phyloP scores from a whole-genome alignment of 225 moss, liverwort and hornwort genomes.

The Straminergon stramineum region DNA sequence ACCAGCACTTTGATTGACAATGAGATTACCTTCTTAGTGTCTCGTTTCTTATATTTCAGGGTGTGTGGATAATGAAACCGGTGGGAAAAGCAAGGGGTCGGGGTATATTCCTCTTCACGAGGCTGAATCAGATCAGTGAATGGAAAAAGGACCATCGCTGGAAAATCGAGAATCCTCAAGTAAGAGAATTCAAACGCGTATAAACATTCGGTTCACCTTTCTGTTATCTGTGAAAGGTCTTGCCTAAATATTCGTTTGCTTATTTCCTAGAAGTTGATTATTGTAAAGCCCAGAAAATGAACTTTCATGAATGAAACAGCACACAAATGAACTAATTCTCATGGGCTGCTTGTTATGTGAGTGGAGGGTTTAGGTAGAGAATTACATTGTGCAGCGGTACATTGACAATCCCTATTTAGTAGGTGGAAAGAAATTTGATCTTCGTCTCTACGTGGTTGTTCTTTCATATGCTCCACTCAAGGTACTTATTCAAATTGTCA shows the following conservation, averaged over 20 bases:
- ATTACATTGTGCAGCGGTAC: conserved; percentile 93
- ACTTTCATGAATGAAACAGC: not conserved
- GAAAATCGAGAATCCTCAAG: conserved; percentile 97
- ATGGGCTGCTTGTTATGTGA: not conserved
- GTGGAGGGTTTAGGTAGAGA: conserved; percentile 69
- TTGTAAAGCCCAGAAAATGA: not conserved
- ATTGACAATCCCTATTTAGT: conserved; percentile 88
- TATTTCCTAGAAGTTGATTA: not conserved
- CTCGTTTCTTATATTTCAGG: conserved; percentile 30
- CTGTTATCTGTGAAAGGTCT: not conserved
- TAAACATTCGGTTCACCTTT: not conserved
- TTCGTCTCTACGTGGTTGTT: conserved; percentile 84
- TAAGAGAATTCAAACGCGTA: conserved; percentile 3
- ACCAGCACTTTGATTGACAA: not conserved
- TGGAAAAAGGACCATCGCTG: conserved; percentile 99
- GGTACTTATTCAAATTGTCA: conserved; percentile 16
- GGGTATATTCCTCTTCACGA: conserved; percentile 91
- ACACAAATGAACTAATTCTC: not conserved
- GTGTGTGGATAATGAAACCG: conserved; percentile 99
- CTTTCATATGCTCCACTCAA: conserved; percentile 87
- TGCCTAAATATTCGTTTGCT: not conserved
- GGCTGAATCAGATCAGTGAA: conserved; percentile 93
- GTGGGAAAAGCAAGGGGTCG: conserved; percentile 95
- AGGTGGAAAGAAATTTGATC: conserved; percentile 96
- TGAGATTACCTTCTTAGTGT: not conserved